These are phyloP conservation scores for Mucor racemosus DNA, from an alignment of 371 early-diverging fungal species.

Conservation along the genomic window DNA sequence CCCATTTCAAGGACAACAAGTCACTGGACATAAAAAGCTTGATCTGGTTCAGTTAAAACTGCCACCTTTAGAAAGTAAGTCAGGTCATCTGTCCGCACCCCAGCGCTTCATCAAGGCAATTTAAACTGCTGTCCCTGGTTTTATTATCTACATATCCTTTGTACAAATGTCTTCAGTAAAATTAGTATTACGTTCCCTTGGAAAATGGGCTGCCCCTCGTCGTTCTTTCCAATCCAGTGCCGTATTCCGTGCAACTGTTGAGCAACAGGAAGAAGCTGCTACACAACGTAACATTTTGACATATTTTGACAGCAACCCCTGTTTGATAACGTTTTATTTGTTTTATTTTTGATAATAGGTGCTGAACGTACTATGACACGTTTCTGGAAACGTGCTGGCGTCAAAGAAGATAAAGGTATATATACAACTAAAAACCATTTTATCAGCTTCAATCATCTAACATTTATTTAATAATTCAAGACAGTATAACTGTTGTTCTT, in stretches of 20 bases:
- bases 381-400: slow-evolving; percentile 76
- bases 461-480: slow-evolving; percentile 22
- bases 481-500: slow-evolving; percentile 66
- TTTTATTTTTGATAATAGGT: slow-evolving; percentile 28
- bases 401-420: slow-evolving; percentile 64
- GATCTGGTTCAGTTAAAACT: neutral
- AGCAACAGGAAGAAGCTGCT: slow-evolving; percentile 28
- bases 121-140: slow-evolving; percentile 20
- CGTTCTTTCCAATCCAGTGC: slow-evolving; percentile 20
- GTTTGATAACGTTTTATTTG: neutral
- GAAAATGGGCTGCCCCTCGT: slow-evolving; percentile 9
- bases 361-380: slow-evolving; percentile 68
- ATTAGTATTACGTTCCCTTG: slow-evolving; percentile 11
- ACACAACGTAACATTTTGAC: slow-evolving; percentile 24
- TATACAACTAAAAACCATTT: neutral
- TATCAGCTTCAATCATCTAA: slow-evolving; percentile 15
- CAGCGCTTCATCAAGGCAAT: neutral
- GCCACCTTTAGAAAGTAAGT: neutral
- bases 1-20: neutral
- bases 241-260: slow-evolving; percentile 12
- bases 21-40: neutral
- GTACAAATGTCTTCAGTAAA: slow-evolving; percentile 10
- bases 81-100: neutral
- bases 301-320: slow-evolving; percentile 3
- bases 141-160: neutral